A percentile compares a stretch with the other conserved stretches of the same genome.
These are phyloP conservation scores for Puccinia horiana DNA, from an alignment of 1,284 basidiomycete species.

Conservation along the genomic window DNA sequence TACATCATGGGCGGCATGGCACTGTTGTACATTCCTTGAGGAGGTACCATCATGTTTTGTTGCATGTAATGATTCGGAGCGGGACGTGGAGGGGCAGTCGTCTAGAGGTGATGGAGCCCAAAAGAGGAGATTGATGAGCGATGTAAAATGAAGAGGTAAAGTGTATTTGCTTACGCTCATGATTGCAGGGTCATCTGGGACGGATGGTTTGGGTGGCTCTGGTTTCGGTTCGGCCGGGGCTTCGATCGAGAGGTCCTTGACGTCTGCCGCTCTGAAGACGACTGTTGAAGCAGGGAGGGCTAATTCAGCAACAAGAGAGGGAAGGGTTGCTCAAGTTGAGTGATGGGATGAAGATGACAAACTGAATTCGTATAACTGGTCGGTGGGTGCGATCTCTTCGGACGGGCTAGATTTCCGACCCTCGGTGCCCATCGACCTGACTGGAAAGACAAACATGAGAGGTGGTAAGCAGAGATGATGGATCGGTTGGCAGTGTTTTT, in stretches of 20 bases:
- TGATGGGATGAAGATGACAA: slow-evolving; percentile 21
- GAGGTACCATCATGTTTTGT: slow-evolving; percentile 19
- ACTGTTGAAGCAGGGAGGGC: slow-evolving; percentile 50
- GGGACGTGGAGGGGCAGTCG: slow-evolving; percentile 39
- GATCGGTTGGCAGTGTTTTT: not conserved
- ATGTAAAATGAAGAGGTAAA: not conserved
- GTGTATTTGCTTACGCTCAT: slow-evolving; percentile 53
- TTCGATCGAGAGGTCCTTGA: slow-evolving; percentile 57
- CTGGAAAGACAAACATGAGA: slow-evolving; percentile 43
- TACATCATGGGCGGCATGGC: slow-evolving; percentile 38
- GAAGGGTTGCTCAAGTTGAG: not conserved
- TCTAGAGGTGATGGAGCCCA: not conserved
- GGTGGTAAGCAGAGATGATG: not conserved
- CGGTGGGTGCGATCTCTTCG: slow-evolving; percentile 54
- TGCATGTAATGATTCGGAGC: slow-evolving; percentile 16
- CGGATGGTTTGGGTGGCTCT: slow-evolving; percentile 47
- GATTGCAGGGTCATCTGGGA: slow-evolving; percentile 55
- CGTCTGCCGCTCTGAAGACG: slow-evolving; percentile 56
- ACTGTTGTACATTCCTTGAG: slow-evolving; percentile 37
- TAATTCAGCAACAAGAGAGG: not conserved
- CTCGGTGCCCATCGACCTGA: slow-evolving; percentile 57
- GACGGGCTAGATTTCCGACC: slow-evolving; percentile 54
- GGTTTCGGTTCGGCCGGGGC: slow-evolving; percentile 50
- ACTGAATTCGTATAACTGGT: slow-evolving; percentile 56
- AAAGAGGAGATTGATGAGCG: not conserved